Conservation (phyloP, 2,329 filamentous ascomycete genomes). For the Monilinia fructigena region DNA sequence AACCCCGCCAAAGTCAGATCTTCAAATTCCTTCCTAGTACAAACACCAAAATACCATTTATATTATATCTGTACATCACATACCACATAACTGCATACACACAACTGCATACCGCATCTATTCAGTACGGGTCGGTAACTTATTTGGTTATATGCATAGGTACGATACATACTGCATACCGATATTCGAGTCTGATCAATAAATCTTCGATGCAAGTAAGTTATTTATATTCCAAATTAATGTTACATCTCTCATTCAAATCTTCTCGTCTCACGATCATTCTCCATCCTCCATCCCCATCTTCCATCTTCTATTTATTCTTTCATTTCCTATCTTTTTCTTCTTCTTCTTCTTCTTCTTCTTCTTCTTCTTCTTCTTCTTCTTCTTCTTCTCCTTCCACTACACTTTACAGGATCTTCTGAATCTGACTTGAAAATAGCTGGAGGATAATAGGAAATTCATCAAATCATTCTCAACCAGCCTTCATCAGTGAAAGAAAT, state of each 20-base stretch:
- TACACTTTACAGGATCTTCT: not conserved
- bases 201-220: not conserved
- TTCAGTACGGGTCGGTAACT: not conserved
- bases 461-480: not conserved
- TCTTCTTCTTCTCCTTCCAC: too few relatives aligned
- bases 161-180: not conserved
- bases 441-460: not conserved
- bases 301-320: not conserved
- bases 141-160: not conserved
- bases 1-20: constrained; percentile 7
- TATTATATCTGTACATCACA: too few relatives aligned
- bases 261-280: not conserved
- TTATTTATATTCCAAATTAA: not conserved
- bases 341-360: not conserved
- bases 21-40: too few relatives aligned
- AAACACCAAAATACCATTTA: too few relatives aligned
- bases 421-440: constrained; percentile 9
- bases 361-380: not conserved
- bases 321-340: not conserved
- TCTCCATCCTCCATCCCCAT: too few relatives aligned
- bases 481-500: not conserved
- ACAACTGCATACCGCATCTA: too few relatives aligned
- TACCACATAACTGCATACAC: too few relatives aligned
- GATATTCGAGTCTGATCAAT: too few relatives aligned
- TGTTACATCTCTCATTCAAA: not conserved